phyloP scores from a whole-genome alignment of 345 rosid species.

The Psidium guajava region DNA sequence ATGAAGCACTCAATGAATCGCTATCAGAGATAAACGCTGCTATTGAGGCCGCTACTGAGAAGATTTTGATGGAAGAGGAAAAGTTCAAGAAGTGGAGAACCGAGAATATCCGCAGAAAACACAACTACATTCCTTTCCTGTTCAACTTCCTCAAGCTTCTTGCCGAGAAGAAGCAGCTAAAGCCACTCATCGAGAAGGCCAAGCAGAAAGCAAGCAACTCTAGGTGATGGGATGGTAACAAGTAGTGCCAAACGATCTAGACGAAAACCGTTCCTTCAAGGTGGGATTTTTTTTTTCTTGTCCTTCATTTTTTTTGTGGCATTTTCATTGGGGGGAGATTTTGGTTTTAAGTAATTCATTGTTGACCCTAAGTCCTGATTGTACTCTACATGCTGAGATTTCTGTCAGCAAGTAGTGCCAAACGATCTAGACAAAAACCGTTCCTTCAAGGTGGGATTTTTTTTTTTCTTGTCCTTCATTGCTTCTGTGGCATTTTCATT shows the following conservation, averaged over 20 bases:
- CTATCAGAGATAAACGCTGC: constrained; percentile 61
- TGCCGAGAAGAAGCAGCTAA: constrained; percentile 98
- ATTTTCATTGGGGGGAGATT: not conserved
- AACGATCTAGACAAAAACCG: no score
- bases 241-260: not conserved
- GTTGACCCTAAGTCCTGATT: not conserved
- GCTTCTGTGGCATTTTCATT: not conserved
- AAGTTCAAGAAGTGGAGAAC: constrained; percentile 96
- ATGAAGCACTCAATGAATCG: constrained; percentile 44
- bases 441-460: no score
- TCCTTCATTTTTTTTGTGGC: not conserved
- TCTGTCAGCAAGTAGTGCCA: not conserved
- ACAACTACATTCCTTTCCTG: constrained; percentile 91
- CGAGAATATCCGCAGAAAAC: constrained; percentile 87
- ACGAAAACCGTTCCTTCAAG: not conserved
- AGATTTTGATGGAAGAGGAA: constrained; percentile 90
- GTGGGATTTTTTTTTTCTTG: not conserved
- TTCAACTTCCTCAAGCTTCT: constrained; percentile 95
- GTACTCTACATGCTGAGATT: not conserved
- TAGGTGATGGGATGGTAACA: constrained; percentile 13
- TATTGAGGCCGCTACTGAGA: constrained; percentile 72
- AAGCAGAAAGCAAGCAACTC: constrained; percentile 69
- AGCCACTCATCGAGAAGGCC: constrained; percentile 94
- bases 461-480: not conserved
- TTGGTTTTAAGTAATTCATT: not conserved